phyloP scores from a whole-genome alignment of 2,329 filamentous ascomycete species.

The Clarireedia homoeocarpa region DNA sequence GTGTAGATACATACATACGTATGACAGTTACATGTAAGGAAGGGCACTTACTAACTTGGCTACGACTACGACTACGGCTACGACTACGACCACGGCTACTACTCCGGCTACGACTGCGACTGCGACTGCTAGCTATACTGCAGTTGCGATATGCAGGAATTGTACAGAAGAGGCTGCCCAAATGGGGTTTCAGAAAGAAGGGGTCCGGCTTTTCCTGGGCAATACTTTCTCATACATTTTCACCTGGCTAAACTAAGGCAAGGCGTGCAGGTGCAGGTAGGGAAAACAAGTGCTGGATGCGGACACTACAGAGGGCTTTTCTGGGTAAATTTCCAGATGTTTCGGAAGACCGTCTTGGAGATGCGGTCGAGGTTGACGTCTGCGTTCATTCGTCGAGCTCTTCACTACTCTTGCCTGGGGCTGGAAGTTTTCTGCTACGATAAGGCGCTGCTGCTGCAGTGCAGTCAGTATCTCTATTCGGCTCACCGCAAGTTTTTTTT shows the following conservation, averaged over 20 bases:
- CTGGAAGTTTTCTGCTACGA: too few relatives aligned
- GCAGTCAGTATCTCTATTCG: too few relatives aligned
- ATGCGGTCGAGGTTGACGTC: too few relatives aligned
- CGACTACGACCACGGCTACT: too few relatives aligned
- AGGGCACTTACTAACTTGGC: neutral
- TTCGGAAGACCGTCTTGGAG: neutral
- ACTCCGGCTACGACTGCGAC: too few relatives aligned
- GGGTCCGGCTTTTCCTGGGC: neutral
- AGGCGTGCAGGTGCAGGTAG: too few relatives aligned
- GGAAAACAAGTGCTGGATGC: too few relatives aligned
- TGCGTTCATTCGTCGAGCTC: too few relatives aligned
- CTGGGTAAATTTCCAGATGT: neutral
- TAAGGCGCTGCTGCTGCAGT: too few relatives aligned
- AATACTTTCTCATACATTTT: neutral
- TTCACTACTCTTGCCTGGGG: too few relatives aligned
- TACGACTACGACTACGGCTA: neutral
- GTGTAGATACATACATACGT: neutral
- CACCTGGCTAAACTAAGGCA: too few relatives aligned
- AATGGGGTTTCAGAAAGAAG: neutral
- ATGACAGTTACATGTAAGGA: neutral
- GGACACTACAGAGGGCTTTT: neutral
- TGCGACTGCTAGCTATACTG: neutral
- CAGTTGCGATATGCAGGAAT: neutral
- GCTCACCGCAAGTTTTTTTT: too few relatives aligned
- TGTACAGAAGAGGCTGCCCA: slow-evolving; percentile 1